Evolutionary conservation across 225 moss, liverwort and hornwort species (phyloP).

Genomic region (Sphagnum tenellum): DNA sequence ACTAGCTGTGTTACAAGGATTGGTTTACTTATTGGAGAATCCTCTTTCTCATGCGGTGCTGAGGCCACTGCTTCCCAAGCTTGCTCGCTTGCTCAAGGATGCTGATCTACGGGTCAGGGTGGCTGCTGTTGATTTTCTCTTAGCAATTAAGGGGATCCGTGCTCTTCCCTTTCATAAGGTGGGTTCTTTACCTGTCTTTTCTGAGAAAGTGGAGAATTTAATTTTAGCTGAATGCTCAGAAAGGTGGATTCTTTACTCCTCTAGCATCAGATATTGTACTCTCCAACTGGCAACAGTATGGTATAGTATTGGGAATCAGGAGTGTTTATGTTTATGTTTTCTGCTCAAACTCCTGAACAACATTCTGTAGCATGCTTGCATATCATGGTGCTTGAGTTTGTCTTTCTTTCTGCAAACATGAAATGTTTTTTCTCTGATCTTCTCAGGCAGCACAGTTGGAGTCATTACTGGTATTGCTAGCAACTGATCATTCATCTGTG

Average conservation of each 20-base stretch:
- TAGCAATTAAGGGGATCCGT: conserved; percentile 41
- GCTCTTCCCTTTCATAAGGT: conserved; percentile 38
- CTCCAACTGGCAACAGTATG: too few relatives aligned
- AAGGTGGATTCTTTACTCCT: too few relatives aligned
- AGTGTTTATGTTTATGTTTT: too few relatives aligned
- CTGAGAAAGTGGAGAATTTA: not conserved
- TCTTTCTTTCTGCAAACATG: not conserved
- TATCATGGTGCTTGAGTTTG: too few relatives aligned
- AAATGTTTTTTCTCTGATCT: conserved; percentile 5
- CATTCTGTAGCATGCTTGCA: too few relatives aligned
- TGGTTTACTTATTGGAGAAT: conserved; percentile 38
- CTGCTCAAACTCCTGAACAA: too few relatives aligned
- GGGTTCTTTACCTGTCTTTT: not conserved
- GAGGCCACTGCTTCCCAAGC: conserved; percentile 32
- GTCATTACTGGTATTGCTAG: conserved; percentile 30
- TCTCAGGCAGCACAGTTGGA: conserved; percentile 36
- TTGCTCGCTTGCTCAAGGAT: conserved; percentile 33
- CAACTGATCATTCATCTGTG: conserved; percentile 27
- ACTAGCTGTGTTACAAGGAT: conserved; percentile 28
- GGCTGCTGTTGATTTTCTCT: conserved; percentile 39
- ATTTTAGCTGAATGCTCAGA: too few relatives aligned
- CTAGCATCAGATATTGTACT: too few relatives aligned
- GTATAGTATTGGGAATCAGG: too few relatives aligned
- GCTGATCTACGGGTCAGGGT: conserved; percentile 28
- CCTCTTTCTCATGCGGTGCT: conserved; percentile 33